Evolutionary conservation across 441 rosid species (phyloP).

Genomic region (Gossypium schwendimanii): DNA sequence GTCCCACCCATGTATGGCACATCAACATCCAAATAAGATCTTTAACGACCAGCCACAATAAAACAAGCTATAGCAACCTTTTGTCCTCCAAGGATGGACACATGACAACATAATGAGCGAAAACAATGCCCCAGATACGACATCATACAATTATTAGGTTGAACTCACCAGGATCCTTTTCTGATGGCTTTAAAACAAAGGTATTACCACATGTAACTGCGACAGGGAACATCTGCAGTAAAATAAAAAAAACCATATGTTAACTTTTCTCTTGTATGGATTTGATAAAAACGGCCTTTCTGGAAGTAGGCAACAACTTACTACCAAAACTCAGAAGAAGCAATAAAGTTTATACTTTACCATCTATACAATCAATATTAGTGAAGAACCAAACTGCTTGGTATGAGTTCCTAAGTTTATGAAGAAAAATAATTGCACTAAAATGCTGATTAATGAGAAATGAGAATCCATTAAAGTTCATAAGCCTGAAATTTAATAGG

Average conservation of each 20-base stretch:
- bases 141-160: neutral
- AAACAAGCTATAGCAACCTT: neutral
- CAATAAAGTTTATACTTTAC: neutral
- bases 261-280: neutral
- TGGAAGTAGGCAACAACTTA: neutral
- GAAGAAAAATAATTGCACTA: neutral
- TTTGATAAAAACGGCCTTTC: neutral
- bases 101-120: neutral
- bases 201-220: slow-evolving; percentile 94
- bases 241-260: neutral
- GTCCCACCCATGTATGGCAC: neutral
- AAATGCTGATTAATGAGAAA: neutral
- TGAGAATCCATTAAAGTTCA: neutral
- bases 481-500: neutral
- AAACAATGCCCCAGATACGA: neutral
- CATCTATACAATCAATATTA: neutral
- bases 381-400: neutral
- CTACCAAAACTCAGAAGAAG: neutral
- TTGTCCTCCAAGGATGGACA: neutral
- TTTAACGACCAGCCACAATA: neutral
- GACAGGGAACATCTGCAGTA: slow-evolving; percentile 68
- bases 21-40: neutral
- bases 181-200: slow-evolving; percentile 83
- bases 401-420: neutral
- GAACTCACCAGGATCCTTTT: slow-evolving; percentile 82